A percentile compares a stretch with the other conserved stretches of the same genome.
These are phyloP conservation scores for Saccharum hybrid DNA, from an alignment of 202 grass and related monocot species.

Conservation along the genomic window DNA sequence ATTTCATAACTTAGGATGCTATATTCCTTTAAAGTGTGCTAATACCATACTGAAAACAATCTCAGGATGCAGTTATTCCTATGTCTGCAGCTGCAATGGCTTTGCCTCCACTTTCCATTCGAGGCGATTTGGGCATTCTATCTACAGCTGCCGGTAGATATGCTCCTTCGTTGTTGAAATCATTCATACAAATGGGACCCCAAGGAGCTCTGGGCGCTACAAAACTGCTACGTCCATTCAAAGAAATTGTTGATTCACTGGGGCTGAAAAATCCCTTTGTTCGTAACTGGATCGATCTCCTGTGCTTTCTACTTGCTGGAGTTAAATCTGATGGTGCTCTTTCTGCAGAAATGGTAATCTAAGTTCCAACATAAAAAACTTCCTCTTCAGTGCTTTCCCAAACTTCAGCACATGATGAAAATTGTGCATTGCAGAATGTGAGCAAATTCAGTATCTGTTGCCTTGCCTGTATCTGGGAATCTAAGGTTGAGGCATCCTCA, in stretches of 20 bases:
- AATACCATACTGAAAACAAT: slow-evolving; percentile 44
- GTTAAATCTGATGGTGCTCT: slow-evolving; percentile 92
- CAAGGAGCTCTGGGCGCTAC: slow-evolving; percentile 79
- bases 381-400: slow-evolving; percentile 10
- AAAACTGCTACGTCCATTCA: slow-evolving; percentile 88
- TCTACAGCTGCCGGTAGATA: slow-evolving; percentile 81
- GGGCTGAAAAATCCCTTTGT: slow-evolving; percentile 82
- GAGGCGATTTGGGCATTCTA: slow-evolving; percentile 78
- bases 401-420: slow-evolving; percentile 9
- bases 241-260: slow-evolving; percentile 82
- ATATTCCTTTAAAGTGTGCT: slow-evolving; percentile 35
- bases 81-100: slow-evolving; percentile 93
- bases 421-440: not conserved
- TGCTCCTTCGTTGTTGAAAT: slow-evolving; percentile 84
- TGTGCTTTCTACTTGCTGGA: slow-evolving; percentile 95
- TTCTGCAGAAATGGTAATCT: slow-evolving; percentile 91
- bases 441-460: slow-evolving; percentile 10
- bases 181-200: slow-evolving; percentile 90
- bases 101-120: slow-evolving; percentile 93
- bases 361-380: slow-evolving; percentile 30
- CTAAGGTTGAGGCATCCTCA: slow-evolving; percentile 8
- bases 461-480: not conserved
- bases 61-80: slow-evolving; percentile 86
- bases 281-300: slow-evolving; percentile 84
- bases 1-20: not conserved